Evolutionary conservation across 306 rosid genomes (phyloP), one percentile per base, ranked within the genome.

Genomic region (Amphicarpaea edgeworthii): DNA sequence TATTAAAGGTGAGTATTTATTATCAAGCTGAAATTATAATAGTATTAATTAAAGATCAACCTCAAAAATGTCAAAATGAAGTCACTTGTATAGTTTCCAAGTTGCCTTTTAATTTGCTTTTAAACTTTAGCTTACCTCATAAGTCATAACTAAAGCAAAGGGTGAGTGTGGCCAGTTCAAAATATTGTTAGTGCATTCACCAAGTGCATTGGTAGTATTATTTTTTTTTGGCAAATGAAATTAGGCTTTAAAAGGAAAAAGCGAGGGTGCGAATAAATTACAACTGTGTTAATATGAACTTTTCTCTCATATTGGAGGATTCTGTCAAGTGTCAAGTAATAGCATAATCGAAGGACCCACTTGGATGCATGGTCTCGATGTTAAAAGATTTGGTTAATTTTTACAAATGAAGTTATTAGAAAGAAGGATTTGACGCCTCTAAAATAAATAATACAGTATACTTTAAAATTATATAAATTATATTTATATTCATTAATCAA

Each of bases 181-280:
- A 74, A 9, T 68, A 42, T 17, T 81, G 15, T 51, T 21, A 20
- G 24, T 78, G 83, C 60, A 77, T 47, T 66, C 34, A 34, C 50
- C 47, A 37, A 72, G 24, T 57, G 63, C 7, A 8, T 38, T 28
- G 19, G 46, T 7, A 15, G 64, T 10, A 30, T 55, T n/a, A n/a
- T n/a, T n/a, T 49, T 34, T 26, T 8, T 20, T 57, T 80, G 65
- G 70, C 37, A 80, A 66, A 66, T 68, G 23, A 73, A 40, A 54
- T 64, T 37, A 37, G 15, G 65, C 65, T 59, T 53, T 14, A 12
- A 59, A 74, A 46, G 49, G 49, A 26, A 59, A 73, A 73, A 34
- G 50, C 16, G 12, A 26, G 8, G 47, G 30, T 72, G 70, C 20
- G 0, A 17, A 50, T 41, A 7, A 43, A 67, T 17, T 59, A 17